phyloP scores from a whole-genome alignment of 2,329 filamentous ascomycete genomes.

The Colletotrichum spinosum region DNA sequence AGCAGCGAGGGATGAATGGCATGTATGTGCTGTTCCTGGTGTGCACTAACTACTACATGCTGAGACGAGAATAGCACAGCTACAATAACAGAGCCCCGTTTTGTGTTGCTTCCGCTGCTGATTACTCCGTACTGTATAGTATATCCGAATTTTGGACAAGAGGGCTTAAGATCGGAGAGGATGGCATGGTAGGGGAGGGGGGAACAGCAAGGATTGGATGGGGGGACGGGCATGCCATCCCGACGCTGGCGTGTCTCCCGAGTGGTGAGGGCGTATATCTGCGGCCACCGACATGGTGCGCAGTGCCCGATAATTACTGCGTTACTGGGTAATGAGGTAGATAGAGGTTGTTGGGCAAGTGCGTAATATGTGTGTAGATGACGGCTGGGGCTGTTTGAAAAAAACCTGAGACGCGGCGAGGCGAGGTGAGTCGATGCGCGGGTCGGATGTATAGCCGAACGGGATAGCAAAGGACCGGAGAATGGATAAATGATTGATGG shows the following conservation, averaged over 20 bases:
- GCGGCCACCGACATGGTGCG: too few relatives aligned
- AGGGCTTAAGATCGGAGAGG: conserved; percentile 33
- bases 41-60: neutral
- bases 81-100: neutral
- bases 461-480: neutral
- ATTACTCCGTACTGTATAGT: neutral
- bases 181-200: neutral
- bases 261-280: neutral
- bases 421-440: neutral
- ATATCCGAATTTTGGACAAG: conserved; percentile 17
- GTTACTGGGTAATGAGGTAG: too few relatives aligned
- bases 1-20: too few relatives aligned
- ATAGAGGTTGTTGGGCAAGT: too few relatives aligned
- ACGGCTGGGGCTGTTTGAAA: neutral
- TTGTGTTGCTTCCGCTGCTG: conserved; percentile 11
- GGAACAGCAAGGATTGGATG: conserved; percentile 23
- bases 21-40: too few relatives aligned
- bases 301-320: too few relatives aligned
- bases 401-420: conserved; percentile 15
- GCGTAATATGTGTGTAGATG: too few relatives aligned
- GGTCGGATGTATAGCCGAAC: too few relatives aligned
- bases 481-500: neutral
- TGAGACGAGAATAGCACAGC: conserved; percentile 32
- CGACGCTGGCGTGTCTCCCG: conserved; percentile 4
- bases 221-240: conserved; percentile 28